These are phyloP conservation scores for Adiantum capillusveneris DNA, from an alignment of 75 land plant species.

Conservation along the genomic window DNA sequence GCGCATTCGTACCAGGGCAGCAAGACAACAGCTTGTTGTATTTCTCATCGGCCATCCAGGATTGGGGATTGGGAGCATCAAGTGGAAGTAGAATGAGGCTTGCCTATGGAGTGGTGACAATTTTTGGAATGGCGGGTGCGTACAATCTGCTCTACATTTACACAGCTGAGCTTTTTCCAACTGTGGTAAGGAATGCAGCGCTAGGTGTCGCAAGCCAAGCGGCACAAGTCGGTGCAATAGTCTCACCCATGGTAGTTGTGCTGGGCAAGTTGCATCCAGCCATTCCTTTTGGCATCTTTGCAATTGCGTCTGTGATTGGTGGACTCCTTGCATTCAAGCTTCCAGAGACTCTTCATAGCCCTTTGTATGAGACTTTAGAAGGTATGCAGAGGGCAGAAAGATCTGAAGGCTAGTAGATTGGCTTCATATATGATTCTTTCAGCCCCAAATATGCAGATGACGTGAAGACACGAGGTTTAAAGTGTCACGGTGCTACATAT, in stretches of 20 bases:
- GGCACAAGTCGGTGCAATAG: constrained; percentile 62
- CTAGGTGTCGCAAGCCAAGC: constrained; percentile 67
- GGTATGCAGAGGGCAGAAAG: constrained; percentile 54
- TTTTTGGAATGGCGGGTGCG: constrained; percentile 87
- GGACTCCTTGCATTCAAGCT: constrained; percentile 44
- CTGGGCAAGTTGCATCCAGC: constrained; percentile 28
- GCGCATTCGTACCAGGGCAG: constrained; percentile 21
- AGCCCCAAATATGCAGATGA: too few species aligned
- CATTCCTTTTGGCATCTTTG: constrained; percentile 64
- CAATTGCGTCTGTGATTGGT: constrained; percentile 44
- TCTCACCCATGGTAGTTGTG: constrained; percentile 80
- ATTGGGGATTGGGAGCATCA: too few species aligned
- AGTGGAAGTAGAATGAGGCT: constrained; percentile 25
- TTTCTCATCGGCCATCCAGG: background rate
- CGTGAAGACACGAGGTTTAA: too few species aligned
- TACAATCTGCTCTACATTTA: constrained; percentile 81
- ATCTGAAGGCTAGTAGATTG: too few species aligned
- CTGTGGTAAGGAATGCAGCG: constrained; percentile 88
- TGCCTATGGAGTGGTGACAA: constrained; percentile 65
- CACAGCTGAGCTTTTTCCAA: constrained; percentile 83
- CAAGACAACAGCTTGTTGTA: background rate
- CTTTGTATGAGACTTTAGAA: constrained; percentile 68
- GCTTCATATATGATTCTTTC: too few species aligned
- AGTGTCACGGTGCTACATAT: too few species aligned
- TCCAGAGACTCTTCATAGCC: constrained; percentile 70